Conservation (phyloP, 305 asterid genomes). For the Fraxinus albicans region DNA sequence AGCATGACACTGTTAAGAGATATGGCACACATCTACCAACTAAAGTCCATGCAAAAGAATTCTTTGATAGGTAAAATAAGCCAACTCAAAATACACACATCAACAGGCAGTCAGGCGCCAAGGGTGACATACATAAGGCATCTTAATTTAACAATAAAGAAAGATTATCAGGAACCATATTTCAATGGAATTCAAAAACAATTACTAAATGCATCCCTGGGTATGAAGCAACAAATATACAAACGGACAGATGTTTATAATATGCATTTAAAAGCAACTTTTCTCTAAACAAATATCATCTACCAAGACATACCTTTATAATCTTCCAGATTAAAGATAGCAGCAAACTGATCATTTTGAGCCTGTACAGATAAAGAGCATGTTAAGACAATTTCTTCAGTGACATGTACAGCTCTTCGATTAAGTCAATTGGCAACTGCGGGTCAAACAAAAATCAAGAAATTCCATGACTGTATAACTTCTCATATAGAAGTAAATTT, state of each 20-base stretch:
- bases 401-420: conserved; percentile 9
- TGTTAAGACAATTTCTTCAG: conserved; percentile 13
- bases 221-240: conserved; percentile 12
- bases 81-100: neutral
- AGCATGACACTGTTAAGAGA: neutral
- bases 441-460: neutral
- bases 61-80: neutral
- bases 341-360: conserved; percentile 78
- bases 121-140: neutral
- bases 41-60: neutral
- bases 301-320: conserved; percentile 66
- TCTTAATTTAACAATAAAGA: neutral
- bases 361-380: conserved; percentile 47
- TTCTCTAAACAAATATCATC: neutral
- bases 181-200: neutral
- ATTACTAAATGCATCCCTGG: neutral
- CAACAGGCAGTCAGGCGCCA: neutral
- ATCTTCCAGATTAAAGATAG: conserved; percentile 87
- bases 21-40: neutral
- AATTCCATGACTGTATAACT: neutral
- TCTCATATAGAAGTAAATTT: neutral
- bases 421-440: conserved; percentile 1
- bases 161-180: neutral
- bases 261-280: neutral
- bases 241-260: neutral